These are phyloP conservation scores for Pugionium dolabratum DNA, from an alignment of 345 rosid genomes.

Conservation along the genomic window DNA sequence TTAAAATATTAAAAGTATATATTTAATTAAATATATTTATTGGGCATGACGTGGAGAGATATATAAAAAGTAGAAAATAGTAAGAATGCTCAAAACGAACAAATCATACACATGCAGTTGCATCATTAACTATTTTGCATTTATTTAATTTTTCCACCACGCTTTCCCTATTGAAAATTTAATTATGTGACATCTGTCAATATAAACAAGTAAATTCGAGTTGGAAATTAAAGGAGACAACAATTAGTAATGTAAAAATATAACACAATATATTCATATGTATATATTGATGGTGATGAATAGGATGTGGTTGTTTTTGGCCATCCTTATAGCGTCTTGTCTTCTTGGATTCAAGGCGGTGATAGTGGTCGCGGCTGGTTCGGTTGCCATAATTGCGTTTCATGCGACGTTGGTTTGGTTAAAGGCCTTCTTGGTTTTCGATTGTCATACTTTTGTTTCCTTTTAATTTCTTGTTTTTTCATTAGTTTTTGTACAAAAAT, in stretches of 20 bases:
- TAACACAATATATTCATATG: too few relatives aligned
- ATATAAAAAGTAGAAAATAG: constrained; percentile 6
- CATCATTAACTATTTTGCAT: constrained; percentile 10
- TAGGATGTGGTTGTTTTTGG: constrained; percentile 4
- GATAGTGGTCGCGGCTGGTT: constrained; percentile 10
- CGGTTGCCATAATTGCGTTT: constrained; percentile 7
- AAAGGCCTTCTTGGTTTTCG: constrained; percentile 14
- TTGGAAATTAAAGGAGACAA: background rate
- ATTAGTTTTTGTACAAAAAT: background rate
- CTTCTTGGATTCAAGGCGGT: constrained; percentile 27
- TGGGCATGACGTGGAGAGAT: too few relatives aligned
- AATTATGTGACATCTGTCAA: constrained; percentile 19
- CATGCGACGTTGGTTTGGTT: constrained; percentile 25
- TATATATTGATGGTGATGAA: background rate
- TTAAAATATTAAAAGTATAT: too few relatives aligned
- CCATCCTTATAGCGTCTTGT: constrained; percentile 21
- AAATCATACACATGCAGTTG: constrained; percentile 16
- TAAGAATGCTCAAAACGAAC: constrained; percentile 3
- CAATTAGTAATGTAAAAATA: too few relatives aligned
- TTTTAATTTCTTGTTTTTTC: constrained; percentile 12
- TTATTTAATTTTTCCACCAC: constrained; percentile 25
- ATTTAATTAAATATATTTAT: too few relatives aligned
- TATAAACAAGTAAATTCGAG: constrained; percentile 9
- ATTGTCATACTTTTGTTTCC: constrained; percentile 20
- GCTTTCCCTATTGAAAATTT: background rate